Base-by-base conservation (phyloP, 2,329 filamentous ascomycete species). In the Exophiala aquamarina region DNA sequence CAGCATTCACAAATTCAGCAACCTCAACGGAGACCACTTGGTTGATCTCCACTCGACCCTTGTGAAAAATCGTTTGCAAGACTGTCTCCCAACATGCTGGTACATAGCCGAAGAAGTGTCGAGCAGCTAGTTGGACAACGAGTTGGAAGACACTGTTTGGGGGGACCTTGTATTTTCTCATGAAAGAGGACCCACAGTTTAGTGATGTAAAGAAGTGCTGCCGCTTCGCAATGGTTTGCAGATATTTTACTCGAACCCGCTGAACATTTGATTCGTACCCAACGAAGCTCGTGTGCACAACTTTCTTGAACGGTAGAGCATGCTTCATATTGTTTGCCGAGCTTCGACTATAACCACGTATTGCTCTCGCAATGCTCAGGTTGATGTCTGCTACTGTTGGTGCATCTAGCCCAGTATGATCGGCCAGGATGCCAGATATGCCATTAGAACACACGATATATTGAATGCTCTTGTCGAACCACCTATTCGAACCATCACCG, bases 401-500 rank as follows among this genome's bases (percentile, higher is more conserved):
- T 28, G 43, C 42, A 26, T 45, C 42, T n/a, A 41, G 28, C 19
- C 28, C 32, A 10, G 42, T 38, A 19, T 45, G 42, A 14, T 45
- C 42, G 10, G 32, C 42, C 21, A 45, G 4, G n/a, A 45, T 45
- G 13, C 52, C 51, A 2, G 60, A 60, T 14, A 49, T 42, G 9
- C 57, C 59, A 41, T 63, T 63, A 4, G 52, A 38, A 31, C 51
- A 53, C 8, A 63, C 47, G 3, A 57, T 39, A 37, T 60, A 61
- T 31, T 60, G 54, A 5, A 59, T 44, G 17, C 41, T 42, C 43
- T 63, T 62, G 46, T 63, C 61, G 20, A 54, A 42, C 61, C 61
- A 63, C 14, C 61, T 50, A 41, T 63, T 63, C 34, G 57, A 61
- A 4, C 58, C 57, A 18, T 54, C 41, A 28, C 52, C 47, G n/a